Percentiles rank a stretch among this genome's conserved stretches.
These are phyloP conservation scores for Yamadazyma friedrichii DNA, from an alignment of 1,139 yeast genomes.

Conservation along the genomic window DNA sequence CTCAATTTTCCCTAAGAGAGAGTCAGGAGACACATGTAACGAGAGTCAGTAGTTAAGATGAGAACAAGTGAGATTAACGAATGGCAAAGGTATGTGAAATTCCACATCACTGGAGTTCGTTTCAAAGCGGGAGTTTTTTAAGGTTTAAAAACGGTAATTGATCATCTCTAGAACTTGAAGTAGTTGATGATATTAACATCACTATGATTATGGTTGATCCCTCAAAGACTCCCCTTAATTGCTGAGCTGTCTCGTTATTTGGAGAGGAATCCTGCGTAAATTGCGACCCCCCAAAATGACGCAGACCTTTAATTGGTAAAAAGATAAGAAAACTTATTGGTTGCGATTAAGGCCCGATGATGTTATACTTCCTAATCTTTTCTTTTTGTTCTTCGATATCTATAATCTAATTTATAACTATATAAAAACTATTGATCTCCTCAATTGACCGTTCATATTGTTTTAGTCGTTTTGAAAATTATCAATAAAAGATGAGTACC, in stretches of 20 bases:
- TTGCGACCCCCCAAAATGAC: background rate
- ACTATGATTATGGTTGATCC: too few relatives aligned
- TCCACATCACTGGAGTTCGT: too few relatives aligned
- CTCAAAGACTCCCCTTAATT: constrained; percentile 2
- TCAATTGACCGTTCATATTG: background rate
- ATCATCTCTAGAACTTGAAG: background rate
- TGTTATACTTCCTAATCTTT: background rate
- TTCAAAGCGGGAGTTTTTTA: too few relatives aligned
- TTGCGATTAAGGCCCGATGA: constrained; percentile 4
- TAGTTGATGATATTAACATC: background rate
- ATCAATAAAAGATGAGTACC: constrained; percentile 1
- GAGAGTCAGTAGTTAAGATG: constrained; percentile 14
- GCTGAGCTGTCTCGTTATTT: too few relatives aligned
- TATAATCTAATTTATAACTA: background rate
- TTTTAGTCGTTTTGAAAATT: background rate
- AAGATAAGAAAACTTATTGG: constrained; percentile 1
- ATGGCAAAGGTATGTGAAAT: too few relatives aligned
- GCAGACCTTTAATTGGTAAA: background rate
- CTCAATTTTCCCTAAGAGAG: constrained; percentile 15
- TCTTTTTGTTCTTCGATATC: background rate
- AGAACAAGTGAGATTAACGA: background rate
- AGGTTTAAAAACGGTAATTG: too few relatives aligned
- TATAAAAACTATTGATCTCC: background rate
- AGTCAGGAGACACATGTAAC: constrained; percentile 15
- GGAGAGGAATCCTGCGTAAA: background rate